Base-by-base conservation (phyloP, 371 early-diverging fungal species). In the Amoeboaphelidium protococcarum region DNA sequence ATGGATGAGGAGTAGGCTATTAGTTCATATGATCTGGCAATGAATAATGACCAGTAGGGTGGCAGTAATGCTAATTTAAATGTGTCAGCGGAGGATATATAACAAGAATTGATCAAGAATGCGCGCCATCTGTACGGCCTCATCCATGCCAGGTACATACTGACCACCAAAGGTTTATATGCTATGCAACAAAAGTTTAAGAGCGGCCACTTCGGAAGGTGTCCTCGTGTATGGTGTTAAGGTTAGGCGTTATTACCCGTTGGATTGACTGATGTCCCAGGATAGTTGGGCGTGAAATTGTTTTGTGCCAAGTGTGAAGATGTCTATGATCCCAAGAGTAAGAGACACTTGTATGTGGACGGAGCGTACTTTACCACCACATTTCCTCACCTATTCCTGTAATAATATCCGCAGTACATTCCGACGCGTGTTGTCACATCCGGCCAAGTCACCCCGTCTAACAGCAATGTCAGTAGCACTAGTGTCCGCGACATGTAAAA, bases 331-430 rank as follows among this genome's bases (percentile, higher is more conserved):
- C 81, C 91, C 25, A 73, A 75, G 13, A 71, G 68, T 25, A 65
- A 72, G n/a, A 63, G 80, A 49, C 75, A 74, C 58, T 65, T 66
- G 20, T 61, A 63, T 46, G 57, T 95, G 37, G 95, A 95, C 68
- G 91, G 98, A 41, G 90, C 95, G 31, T 87, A 81, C 54, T 99
- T 92, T 63, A 97, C 97, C 25, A 83, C 84, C 22, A 83, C 94
- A 25, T 90, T 98, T 64, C 85, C 95, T 23, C 87, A 90, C 55
- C 76, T 98, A 71, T 66, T 98, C 37, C 82, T 95, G 63, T 73
- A 88, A 58, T 76, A 76, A 16, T 84, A 87, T 61, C 82, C 90
- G 23, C 72, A 85, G 45, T 65, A 79, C 40, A 59, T 79, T 47
- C 89, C 89, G 16, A 1, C 47, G 49, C 51, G 2, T 50, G 41